These are phyloP conservation scores for Vanrija humicola DNA, from an alignment of 1,284 basidiomycete species.

Conservation along the genomic window DNA sequence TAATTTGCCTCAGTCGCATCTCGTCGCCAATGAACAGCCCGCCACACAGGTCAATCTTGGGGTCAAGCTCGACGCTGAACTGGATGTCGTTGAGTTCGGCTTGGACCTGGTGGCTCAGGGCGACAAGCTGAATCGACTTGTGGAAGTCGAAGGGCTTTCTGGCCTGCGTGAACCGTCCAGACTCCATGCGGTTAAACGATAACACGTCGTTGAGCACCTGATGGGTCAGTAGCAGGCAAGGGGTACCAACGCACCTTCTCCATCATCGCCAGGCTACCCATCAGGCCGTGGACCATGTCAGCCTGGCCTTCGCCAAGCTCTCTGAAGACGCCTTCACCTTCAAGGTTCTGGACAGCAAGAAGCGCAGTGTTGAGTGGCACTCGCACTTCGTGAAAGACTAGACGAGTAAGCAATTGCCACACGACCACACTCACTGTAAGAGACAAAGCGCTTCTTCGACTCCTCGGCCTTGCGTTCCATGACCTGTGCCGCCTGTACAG, in stretches of 20 bases:
- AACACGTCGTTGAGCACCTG: conserved; percentile 77
- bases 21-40: conserved; percentile 53
- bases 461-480: conserved; percentile 75
- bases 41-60: conserved; percentile 43
- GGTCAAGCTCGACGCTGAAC: conserved; percentile 1
- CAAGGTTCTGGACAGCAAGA: conserved; percentile 83
- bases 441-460: conserved; percentile 71
- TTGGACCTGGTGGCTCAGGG: conserved; percentile 69
- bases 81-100: conserved; percentile 67
- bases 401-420: not conserved
- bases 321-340: conserved; percentile 55
- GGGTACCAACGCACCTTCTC: conserved; percentile 30
- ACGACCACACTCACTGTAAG: conserved; percentile 60
- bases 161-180: conserved; percentile 37
- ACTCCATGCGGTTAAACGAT: conserved; percentile 51
- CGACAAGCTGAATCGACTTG: conserved; percentile 71
- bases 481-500: conserved; percentile 77
- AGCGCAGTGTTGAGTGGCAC: conserved; percentile 89
- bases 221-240: not conserved
- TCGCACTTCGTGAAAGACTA: conserved; percentile 60
- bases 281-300: conserved; percentile 54
- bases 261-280: conserved; percentile 77
- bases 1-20: conserved; percentile 72
- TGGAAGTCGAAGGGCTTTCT: conserved; percentile 74
- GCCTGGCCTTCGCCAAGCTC: conserved; percentile 34